Conservation (phyloP, 176 grass and related monocot species). For the Oryza punctata region DNA sequence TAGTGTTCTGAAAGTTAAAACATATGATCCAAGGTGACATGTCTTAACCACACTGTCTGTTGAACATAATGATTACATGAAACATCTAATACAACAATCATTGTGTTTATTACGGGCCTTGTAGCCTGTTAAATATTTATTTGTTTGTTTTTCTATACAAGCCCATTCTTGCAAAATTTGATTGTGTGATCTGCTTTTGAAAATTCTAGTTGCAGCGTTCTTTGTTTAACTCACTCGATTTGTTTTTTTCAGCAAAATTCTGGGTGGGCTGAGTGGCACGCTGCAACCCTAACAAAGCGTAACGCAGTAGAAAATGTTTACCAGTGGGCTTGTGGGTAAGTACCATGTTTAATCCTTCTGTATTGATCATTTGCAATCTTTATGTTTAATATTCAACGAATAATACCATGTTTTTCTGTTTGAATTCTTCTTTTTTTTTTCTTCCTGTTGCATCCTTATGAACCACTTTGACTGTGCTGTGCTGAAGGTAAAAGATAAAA, state of each 20-base stretch:
- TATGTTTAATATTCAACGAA: not conserved
- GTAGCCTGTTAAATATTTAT: not conserved
- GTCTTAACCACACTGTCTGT: not conserved
- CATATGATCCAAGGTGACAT: not conserved
- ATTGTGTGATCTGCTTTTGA: not conserved
- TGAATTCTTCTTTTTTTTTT: constrained; percentile 25
- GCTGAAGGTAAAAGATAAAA: constrained; percentile 9
- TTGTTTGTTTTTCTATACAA: not conserved
- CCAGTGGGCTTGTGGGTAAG: constrained; percentile 95
- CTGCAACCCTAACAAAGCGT: constrained; percentile 62
- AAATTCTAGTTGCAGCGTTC: not conserved
- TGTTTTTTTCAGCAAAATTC: constrained; percentile 69
- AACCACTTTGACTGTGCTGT: not conserved
- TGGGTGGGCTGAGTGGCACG: constrained; percentile 81
- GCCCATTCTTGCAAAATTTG: not conserved
- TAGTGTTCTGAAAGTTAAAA: constrained; percentile 23
- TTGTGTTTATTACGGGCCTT: not conserved
- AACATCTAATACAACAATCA: not conserved
- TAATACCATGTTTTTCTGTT: not conserved
- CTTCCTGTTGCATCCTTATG: not conserved
- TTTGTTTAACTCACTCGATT: constrained; percentile 27
- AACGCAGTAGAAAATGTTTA: constrained; percentile 92
- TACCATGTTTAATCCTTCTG: constrained; percentile 4
- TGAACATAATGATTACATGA: not conserved
- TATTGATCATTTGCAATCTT: not conserved